A percentile compares a stretch with the other conserved stretches of the same genome.
These are phyloP conservation scores for Malania oleifera DNA, from an alignment of 164 flowering plant genomes.

Conservation along the genomic window DNA sequence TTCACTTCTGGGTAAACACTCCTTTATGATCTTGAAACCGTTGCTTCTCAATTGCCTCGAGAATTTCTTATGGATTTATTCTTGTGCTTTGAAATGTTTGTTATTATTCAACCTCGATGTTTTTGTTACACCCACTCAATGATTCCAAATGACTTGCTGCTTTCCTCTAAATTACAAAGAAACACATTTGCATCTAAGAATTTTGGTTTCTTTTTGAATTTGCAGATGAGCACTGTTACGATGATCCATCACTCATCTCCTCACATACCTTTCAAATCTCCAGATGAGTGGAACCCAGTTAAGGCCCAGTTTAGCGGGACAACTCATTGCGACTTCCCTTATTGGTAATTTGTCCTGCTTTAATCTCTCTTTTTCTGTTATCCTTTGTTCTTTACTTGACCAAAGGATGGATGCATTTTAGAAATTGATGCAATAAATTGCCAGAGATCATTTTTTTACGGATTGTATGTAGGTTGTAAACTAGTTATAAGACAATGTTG, in stretches of 20 bases:
- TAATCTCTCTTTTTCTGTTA: background rate
- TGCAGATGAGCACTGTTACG: conserved; percentile 94
- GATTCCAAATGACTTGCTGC: background rate
- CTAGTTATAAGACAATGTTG: too few species aligned
- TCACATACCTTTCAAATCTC: conserved; percentile 79
- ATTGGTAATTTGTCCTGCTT: conserved; percentile 46
- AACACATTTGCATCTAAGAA: background rate
- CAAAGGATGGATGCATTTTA: too few species aligned
- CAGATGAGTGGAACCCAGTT: conserved; percentile 60
- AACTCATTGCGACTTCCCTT: conserved; percentile 87
- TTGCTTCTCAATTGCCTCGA: background rate
- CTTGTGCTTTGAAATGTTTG: too few species aligned
- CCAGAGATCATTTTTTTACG: too few species aligned
- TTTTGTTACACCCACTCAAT: too few species aligned
- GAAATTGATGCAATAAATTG: too few species aligned
- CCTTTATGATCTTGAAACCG: conserved; percentile 7
- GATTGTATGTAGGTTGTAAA: too few species aligned
- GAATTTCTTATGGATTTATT: too few species aligned
- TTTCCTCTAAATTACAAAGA: background rate
- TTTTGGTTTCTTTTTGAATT: background rate
- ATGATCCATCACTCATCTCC: conserved; percentile 98
- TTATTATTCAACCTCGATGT: too few species aligned
- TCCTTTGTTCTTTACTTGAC: too few species aligned
- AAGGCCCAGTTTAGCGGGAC: conserved; percentile 88
- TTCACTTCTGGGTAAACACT: conserved; percentile 89